phyloP scores from a whole-genome alignment of 176 grass and related monocot species.

The Eleusine indica region DNA sequence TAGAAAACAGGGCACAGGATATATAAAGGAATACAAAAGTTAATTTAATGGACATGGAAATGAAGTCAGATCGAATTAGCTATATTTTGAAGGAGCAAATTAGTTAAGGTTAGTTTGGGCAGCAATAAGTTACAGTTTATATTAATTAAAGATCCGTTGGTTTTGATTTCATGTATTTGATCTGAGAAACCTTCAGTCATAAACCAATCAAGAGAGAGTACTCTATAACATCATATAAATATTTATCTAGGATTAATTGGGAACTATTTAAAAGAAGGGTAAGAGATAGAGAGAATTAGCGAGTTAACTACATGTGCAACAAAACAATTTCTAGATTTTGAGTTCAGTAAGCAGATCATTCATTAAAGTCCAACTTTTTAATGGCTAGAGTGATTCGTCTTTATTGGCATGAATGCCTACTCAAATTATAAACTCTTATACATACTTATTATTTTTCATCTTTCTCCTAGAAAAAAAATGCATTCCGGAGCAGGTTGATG shows the following conservation, averaged over 20 bases:
- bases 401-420: not conserved
- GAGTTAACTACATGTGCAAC: not conserved
- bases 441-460: not conserved
- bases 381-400: too few species aligned
- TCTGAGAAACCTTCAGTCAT: not conserved
- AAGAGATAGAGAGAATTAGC: not conserved
- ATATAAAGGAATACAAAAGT: not conserved
- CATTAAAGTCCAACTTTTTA: too few species aligned
- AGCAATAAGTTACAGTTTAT: not conserved
- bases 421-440: not conserved
- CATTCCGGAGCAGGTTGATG: not conserved
- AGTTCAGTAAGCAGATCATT: not conserved
- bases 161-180: not conserved
- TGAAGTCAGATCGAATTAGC: not conserved
- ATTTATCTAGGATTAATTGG: not conserved
- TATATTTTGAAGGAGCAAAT: not conserved
- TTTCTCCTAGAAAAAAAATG: not conserved
- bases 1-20: not conserved
- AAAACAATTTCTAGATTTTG: not conserved
- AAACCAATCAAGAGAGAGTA: not conserved
- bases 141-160: not conserved
- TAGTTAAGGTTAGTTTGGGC: not conserved
- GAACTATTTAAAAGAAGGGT: not conserved
- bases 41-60: not conserved
- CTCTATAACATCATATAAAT: not conserved